Evolutionary conservation across 306 rosid genomes (phyloP), one percentile per base, ranked within the genome.

Genomic region (Hippophae rhamnoides): DNA sequence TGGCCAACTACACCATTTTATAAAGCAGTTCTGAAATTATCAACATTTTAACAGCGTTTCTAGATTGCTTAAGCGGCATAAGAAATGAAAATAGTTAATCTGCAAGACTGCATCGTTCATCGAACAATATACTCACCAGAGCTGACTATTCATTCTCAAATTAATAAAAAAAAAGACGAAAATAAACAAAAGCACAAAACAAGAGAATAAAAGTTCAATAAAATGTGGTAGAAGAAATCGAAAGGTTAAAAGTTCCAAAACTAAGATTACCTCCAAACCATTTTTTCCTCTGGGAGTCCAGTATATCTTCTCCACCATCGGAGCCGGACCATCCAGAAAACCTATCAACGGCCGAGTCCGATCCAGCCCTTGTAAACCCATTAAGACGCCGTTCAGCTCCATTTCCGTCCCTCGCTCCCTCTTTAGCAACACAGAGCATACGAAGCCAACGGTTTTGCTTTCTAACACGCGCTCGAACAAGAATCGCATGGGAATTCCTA

Each of bases 311-410:
- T 5, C 41, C 78, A 42, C 46, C 62, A 43, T 58, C 77, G 5
- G 89, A 55, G 41, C 76, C 78, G 52, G 95, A 84, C 99, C 97
- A 93, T 18, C 99, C 99, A 10, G 95, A 81, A 52, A 88, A 80
- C 0, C 76, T 85, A 42, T 86, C 95, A 7, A 7, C 49, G 8
- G 57, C 59, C 6, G 78, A 59, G 18, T 75, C 81, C 47, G 82
- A 61, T 57, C 69, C 76, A 56, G 62, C 72, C 81, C 71, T 71
- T 47, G 72, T 58, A 52, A 61, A 50, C 58, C 58, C 78, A 27
- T 2, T 23, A 0, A 72, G 63, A 11, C 67, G 68, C 7, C 67
- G 72, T 7, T 75, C 70, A 1, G 69, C 40, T 43, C 60, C 75
- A 12, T 41, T 70, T 55, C 57, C 71, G 10, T 56, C 44, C 38